These are phyloP conservation scores for Trichoderma semiorbis DNA, from an alignment of 2,329 filamentous ascomycete species.

Conservation along the genomic window DNA sequence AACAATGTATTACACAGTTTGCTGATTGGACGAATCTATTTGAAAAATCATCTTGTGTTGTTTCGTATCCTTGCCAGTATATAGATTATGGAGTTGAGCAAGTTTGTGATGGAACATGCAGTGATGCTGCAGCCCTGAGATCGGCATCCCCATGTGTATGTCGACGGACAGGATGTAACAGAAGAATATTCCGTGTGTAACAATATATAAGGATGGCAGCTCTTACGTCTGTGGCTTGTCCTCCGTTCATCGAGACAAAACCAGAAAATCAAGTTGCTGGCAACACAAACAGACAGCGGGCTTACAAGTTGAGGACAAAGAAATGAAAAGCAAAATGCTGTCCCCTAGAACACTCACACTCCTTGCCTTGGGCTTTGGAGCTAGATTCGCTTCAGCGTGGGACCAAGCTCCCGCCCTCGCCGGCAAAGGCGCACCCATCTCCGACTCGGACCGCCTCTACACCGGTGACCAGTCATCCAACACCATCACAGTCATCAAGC, in stretches of 20 bases:
- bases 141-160: neutral
- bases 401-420: conserved; percentile 9
- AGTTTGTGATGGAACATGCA: neutral
- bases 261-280: neutral
- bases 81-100: neutral
- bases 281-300: neutral
- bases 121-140: neutral
- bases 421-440: conserved; percentile 11
- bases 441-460: conserved; percentile 15
- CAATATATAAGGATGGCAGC: neutral
- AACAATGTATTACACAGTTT: too few species aligned
- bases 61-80: neutral
- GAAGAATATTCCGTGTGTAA: neutral
- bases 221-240: neutral
- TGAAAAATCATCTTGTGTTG: neutral
- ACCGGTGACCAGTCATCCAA: conserved; percentile 19
- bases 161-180: neutral
- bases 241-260: neutral
- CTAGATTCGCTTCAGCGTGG: neutral
- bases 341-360: neutral
- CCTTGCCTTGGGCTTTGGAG: neutral
- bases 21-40: neutral
- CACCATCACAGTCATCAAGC: conserved; percentile 18
- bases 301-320: neutral
- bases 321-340: neutral